A percentile compares a stretch with the other conserved stretches of the same genome.
These are phyloP conservation scores for Clonostachys chloroleuca DNA, from an alignment of 2,329 filamentous ascomycete genomes.

Conservation along the genomic window DNA sequence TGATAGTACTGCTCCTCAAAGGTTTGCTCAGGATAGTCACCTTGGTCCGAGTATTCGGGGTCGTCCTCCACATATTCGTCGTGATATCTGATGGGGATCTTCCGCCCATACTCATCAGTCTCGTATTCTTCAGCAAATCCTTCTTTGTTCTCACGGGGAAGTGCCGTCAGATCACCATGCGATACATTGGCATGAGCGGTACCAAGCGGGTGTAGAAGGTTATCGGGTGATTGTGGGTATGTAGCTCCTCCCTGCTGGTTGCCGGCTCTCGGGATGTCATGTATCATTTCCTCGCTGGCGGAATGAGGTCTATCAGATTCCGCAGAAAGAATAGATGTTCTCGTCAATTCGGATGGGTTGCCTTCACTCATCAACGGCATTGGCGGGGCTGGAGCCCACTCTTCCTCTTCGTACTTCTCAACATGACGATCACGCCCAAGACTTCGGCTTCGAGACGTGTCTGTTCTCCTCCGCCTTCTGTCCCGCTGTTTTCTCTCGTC, in stretches of 20 bases:
- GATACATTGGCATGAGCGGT: conserved; percentile 64
- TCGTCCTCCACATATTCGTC: conserved; percentile 37
- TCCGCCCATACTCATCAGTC: conserved; percentile 37
- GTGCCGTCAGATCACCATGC: conserved; percentile 51
- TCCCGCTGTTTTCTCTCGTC: conserved; percentile 47
- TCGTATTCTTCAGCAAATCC: conserved; percentile 43
- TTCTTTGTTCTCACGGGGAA: conserved; percentile 40
- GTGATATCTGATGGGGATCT: conserved; percentile 23
- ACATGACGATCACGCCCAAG: conserved; percentile 37
- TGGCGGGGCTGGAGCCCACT: conserved; percentile 57
- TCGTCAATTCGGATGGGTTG: conserved; percentile 80
- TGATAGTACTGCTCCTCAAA: conserved; percentile 46
- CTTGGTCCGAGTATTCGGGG: conserved; percentile 18
- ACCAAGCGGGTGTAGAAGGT: conserved; percentile 58
- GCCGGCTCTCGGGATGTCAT: conserved; percentile 61
- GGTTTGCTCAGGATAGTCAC: conserved; percentile 32
- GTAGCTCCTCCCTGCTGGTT: conserved; percentile 28
- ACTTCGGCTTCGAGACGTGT: conserved; percentile 38
- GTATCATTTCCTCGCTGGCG: conserved; percentile 58
- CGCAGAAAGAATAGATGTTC: conserved; percentile 81
- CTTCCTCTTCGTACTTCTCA: conserved; percentile 49
- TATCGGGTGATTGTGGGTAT: conserved; percentile 45
- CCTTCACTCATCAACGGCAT: conserved; percentile 89
- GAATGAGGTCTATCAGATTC: conserved; percentile 71
- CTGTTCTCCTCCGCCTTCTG: conserved; percentile 46